phyloP scores from a whole-genome alignment of 192 early-diverging fungal genomes.

The Paraglomus brasilianum region DNA sequence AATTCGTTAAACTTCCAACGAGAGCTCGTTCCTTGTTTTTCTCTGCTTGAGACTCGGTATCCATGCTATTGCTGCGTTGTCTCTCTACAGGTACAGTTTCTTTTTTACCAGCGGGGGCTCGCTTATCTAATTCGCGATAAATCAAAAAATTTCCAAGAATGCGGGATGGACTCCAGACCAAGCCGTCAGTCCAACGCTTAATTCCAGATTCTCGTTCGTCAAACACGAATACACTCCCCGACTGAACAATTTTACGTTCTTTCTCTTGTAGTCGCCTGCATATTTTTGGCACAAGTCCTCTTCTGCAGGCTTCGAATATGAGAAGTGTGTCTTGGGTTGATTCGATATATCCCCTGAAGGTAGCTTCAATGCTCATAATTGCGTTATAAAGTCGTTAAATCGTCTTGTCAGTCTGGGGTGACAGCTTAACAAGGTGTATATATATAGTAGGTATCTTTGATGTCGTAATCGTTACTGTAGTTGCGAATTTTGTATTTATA shows the following conservation, averaged over 20 bases:
- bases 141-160: conserved; percentile 79
- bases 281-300: conserved; percentile 65
- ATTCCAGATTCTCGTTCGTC: conserved; percentile 81
- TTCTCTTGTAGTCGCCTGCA: conserved; percentile 68
- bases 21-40: conserved; percentile 55
- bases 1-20: conserved; percentile 56
- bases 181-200: conserved; percentile 86
- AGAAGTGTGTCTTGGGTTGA: conserved; percentile 75
- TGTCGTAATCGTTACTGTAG: no score
- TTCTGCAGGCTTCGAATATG: conserved; percentile 76
- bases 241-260: conserved; percentile 68
- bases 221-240: conserved; percentile 83
- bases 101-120: conserved; percentile 49
- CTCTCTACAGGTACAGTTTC: conserved; percentile 45
- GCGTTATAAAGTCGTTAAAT: background rate
- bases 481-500: no score
- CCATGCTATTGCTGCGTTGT: conserved; percentile 27
- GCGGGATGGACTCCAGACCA: conserved; percentile 80
- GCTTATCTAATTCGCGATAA: conserved; percentile 70
- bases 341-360: conserved; percentile 68
- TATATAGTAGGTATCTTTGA: no score
- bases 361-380: conserved; percentile 52
- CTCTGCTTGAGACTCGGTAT: conserved; percentile 42
- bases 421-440: no score
- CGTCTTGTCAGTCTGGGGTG: no score